A percentile compares a stretch with the other conserved stretches of the same genome.
phyloP scores from a whole-genome alignment of 2,329 filamentous ascomycete species.

The Xylariaceae sp. region DNA sequence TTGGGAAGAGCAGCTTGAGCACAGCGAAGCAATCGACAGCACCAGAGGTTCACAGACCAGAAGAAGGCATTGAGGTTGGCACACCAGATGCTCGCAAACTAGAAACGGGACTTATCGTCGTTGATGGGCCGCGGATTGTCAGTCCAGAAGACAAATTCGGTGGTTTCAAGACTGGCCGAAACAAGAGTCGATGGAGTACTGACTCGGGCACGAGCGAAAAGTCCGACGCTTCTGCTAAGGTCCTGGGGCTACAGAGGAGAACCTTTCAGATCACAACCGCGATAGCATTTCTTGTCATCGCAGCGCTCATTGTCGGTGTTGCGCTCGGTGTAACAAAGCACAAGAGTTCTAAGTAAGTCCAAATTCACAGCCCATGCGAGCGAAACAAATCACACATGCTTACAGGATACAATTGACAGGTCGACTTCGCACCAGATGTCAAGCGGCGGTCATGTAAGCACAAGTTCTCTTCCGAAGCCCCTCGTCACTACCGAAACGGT shows the following conservation, averaged over 20 bases:
- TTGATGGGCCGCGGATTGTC: slow-evolving; percentile 17
- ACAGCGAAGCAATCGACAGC: slow-evolving; percentile 6
- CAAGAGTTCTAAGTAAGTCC: slow-evolving; percentile 16
- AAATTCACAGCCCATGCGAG: not conserved
- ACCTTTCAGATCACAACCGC: slow-evolving; percentile 16
- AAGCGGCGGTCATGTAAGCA: slow-evolving; percentile 15
- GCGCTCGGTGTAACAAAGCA: slow-evolving; percentile 20
- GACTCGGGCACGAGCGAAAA: not conserved
- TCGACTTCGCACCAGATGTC: slow-evolving; percentile 4
- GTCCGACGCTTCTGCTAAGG: not conserved
- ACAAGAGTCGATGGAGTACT: slow-evolving; percentile 1
- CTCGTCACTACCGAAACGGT: slow-evolving; percentile 13
- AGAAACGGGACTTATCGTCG: slow-evolving; percentile 20
- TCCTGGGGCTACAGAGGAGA: slow-evolving; percentile 12
- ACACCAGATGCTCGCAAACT: slow-evolving; percentile 6
- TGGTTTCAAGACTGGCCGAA: not conserved
- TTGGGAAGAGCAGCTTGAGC: not conserved
- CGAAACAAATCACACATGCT: not conserved
- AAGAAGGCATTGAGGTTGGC: slow-evolving; percentile 22
- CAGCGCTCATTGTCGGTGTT: slow-evolving; percentile 18
- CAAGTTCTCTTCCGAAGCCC: slow-evolving; percentile 4
- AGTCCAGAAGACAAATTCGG: slow-evolving; percentile 14
- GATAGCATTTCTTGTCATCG: slow-evolving; percentile 16
- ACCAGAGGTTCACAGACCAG: slow-evolving; percentile 19
- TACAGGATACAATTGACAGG: slow-evolving; percentile 1